Evolutionary conservation across 2,329 filamentous ascomycete genomes (phyloP).

Genomic region (Diaporthe amygdali): DNA sequence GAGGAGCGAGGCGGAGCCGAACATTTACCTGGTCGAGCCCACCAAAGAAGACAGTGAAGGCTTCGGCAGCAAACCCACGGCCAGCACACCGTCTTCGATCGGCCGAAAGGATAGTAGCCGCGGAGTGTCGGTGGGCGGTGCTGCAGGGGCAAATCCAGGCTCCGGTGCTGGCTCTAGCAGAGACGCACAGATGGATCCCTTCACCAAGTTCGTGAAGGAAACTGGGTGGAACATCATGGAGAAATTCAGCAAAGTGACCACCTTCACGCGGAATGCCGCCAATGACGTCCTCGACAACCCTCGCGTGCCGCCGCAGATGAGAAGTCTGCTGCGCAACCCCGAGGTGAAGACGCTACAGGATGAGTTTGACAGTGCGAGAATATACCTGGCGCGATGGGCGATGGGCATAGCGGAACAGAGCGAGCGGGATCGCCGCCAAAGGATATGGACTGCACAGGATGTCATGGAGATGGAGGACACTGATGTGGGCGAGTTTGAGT

Average conservation of each 20-base stretch:
- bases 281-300: slow-evolving; percentile 92
- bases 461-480: slow-evolving; percentile 94
- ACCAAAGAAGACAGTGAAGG: slow-evolving; percentile 81
- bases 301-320: slow-evolving; percentile 86
- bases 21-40: slow-evolving; percentile 90
- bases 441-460: slow-evolving; percentile 93
- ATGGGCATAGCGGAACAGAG: slow-evolving; percentile 99
- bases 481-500: slow-evolving; percentile 93
- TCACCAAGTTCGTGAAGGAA: slow-evolving; percentile 93
- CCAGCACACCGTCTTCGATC: slow-evolving; percentile 46
- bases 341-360: slow-evolving; percentile 96
- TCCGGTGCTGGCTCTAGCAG: slow-evolving; percentile 44
- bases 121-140: slow-evolving; percentile 37
- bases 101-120: slow-evolving; percentile 44
- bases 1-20: slow-evolving; percentile 83
- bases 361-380: slow-evolving; percentile 93
- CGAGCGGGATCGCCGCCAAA: slow-evolving; percentile 81
- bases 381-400: slow-evolving; percentile 95
- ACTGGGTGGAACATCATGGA: slow-evolving; percentile 96
- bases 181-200: slow-evolving; percentile 86
- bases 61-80: slow-evolving; percentile 71
- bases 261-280: slow-evolving; percentile 89
- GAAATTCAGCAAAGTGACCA: slow-evolving; percentile 96
- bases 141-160: slow-evolving; percentile 36
- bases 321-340: slow-evolving; percentile 83